A percentile compares a stretch with the other conserved stretches of the same genome.
Evolutionary conservation across 1,284 basidiomycete genomes (phyloP).

Genomic region (Fomitiporia mediterranea): DNA sequence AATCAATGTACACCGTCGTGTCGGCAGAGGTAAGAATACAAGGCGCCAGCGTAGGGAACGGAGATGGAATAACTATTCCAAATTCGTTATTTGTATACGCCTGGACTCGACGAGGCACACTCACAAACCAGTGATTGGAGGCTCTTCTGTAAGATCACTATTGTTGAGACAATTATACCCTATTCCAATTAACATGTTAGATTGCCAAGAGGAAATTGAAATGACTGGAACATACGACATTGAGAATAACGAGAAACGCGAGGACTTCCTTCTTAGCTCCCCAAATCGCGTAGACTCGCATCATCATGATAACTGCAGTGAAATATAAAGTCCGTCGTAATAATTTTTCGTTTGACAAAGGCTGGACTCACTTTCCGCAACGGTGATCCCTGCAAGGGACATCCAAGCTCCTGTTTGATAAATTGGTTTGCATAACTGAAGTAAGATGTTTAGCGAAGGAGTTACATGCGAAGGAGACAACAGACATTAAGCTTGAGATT

Average conservation of each 20-base stretch:
- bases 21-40: slow-evolving; percentile 2
- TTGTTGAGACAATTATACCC: neutral
- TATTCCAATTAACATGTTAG: no score
- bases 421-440: slow-evolving; percentile 1
- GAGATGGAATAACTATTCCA: neutral
- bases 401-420: slow-evolving; percentile 5
- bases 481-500: neutral
- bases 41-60: slow-evolving; percentile 1
- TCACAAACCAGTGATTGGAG: slow-evolving; percentile 7
- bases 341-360: no score
- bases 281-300: slow-evolving; percentile 9
- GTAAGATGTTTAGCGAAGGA: neutral
- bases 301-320: neutral
- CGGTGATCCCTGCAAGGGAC: neutral
- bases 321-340: no score
- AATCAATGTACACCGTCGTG: neutral
- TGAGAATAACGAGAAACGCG: slow-evolving; percentile 2
- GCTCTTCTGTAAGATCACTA: slow-evolving; percentile 1
- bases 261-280: neutral
- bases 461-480: no score
- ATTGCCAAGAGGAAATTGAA: no score
- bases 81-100: neutral
- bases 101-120: neutral
- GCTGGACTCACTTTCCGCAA: neutral
- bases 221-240: neutral